These are phyloP conservation scores for Podospora anserina DNA, from an alignment of 495 filamentous ascomycete genomes.

Conservation along the genomic window DNA sequence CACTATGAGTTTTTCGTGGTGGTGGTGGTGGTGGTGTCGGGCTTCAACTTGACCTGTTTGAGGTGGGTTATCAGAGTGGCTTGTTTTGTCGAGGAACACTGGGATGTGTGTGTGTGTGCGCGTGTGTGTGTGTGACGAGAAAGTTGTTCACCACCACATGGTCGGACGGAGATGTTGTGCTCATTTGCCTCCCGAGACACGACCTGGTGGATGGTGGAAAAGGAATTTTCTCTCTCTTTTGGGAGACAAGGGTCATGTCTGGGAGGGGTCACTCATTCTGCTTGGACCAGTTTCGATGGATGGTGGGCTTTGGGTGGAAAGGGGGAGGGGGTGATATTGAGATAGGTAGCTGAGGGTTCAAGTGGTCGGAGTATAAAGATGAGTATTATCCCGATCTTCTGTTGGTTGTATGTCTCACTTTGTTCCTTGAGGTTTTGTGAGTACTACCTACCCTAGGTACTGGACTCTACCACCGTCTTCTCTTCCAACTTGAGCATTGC, in stretches of 20 bases:
- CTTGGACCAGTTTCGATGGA: not conserved
- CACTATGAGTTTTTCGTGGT: not conserved
- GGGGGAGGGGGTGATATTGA: no score
- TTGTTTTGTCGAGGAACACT: not conserved
- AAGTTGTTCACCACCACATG: not conserved
- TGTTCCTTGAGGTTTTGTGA: not conserved
- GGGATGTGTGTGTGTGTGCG: not conserved
- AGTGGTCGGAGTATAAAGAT: not conserved
- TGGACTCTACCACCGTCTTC: not conserved
- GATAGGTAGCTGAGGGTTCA: not conserved
- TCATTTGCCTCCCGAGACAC: not conserved
- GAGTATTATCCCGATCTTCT: not conserved
- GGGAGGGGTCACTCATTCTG: not conserved
- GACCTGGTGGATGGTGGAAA: not conserved
- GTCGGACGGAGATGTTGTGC: not conserved
- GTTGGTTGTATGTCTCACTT: not conserved
- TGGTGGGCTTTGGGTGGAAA: not conserved
- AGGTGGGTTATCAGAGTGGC: not conserved
- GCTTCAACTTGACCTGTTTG: constrained; percentile 9
- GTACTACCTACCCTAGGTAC: not conserved
- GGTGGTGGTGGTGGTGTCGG: not conserved
- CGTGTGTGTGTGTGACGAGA: not conserved
- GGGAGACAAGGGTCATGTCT: not conserved
- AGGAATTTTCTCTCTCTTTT: not conserved
- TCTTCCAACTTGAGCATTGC: not conserved